These are phyloP conservation scores for Pseudohalonectria lignicola DNA, from an alignment of 2,329 filamentous ascomycete genomes.

Conservation along the genomic window DNA sequence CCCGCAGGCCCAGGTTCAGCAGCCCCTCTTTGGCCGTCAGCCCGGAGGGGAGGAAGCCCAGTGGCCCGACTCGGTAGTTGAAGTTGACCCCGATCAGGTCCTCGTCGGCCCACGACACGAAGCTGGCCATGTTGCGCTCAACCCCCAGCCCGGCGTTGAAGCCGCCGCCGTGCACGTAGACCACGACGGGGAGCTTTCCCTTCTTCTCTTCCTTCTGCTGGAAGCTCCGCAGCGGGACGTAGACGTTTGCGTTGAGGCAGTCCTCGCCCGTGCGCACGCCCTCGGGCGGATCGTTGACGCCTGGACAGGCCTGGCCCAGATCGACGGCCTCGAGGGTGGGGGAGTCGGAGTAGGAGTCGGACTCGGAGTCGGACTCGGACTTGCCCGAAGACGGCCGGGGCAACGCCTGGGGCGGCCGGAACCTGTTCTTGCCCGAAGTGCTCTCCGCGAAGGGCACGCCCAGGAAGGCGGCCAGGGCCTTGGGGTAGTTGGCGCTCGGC, in stretches of 20 bases:
- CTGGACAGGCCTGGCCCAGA: constrained; percentile 27
- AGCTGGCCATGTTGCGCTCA: constrained; percentile 48
- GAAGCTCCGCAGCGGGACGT: constrained; percentile 18
- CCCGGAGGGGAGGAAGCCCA: constrained; percentile 56
- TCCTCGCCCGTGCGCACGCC: constrained; percentile 28
- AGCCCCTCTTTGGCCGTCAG: constrained; percentile 38
- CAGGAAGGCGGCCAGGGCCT: constrained; percentile 33
- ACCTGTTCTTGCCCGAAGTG: constrained; percentile 31
- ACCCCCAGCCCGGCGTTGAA: constrained; percentile 44
- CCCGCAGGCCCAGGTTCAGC: constrained; percentile 53
- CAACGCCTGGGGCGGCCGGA: constrained; percentile 27
- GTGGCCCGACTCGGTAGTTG: constrained; percentile 52
- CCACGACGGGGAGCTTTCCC: constrained; percentile 31
- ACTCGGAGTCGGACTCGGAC: too few relatives aligned
- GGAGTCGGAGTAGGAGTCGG: constrained; percentile 2
- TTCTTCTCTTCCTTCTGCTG: constrained; percentile 14
- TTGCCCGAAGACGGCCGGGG: constrained; percentile 3
- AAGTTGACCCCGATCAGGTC: constrained; percentile 48
- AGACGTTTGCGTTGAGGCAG: constrained; percentile 42
- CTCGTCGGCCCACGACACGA: constrained; percentile 42
- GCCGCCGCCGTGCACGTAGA: constrained; percentile 53
- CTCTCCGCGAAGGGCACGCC: constrained; percentile 37
- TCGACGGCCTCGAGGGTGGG: constrained; percentile 19
- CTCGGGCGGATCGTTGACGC: constrained; percentile 17
- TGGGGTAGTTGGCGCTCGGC: constrained; percentile 14